Base-by-base conservation (phyloP, 768 basidiomycete genomes). In the Trametes cinnabarina region DNA sequence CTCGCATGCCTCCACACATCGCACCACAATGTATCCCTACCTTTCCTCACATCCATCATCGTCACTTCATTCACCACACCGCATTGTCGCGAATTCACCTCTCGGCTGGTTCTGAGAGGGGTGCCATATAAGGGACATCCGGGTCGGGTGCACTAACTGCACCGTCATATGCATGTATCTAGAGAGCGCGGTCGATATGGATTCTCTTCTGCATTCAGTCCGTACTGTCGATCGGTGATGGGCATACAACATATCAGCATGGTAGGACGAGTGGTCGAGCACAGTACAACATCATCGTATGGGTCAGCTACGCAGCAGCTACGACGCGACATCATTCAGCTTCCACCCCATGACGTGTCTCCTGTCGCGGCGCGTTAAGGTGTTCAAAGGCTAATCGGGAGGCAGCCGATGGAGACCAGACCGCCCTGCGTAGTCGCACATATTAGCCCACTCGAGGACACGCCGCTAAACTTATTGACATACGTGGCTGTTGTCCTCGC, bases 391-490 rank as follows among this genome's bases (percentile, higher is more conserved):
- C 34, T 57, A 19, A 66, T 32, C 25, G 63, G 63, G 42, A 63
- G n/a, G 32, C 65, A 64, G 51, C 63, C 63, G 47, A 66, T 60
- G 43, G 65, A 66, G 53, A 66, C 58, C 40, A 66, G 56, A n/a
- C 55, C 41, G 20, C 57, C 60, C 61, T 64, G 30, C 23, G 37
- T 5, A 20, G 25, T 46, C 23, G 12, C 23, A 42, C 32, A 47
- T 28, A 17, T 32, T 17, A 15, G 32, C 39, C n/a, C n/a, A n/a
- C n/a, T n/a, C n/a, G n/a, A n/a, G n/a, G n/a, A n/a, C n/a, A n/a
- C n/a, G n/a, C n/a, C n/a, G n/a, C n/a, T n/a, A n/a, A n/a, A 39
- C 30, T 3, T 14, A 12, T 17, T 3, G 37, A 40, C 61, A 55
- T 42, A 67, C 66, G 32, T 58, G 17, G 43, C 50, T 51, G 55